A percentile compares a stretch with the other conserved stretches of the same genome.
These are phyloP conservation scores for Fusarium subtropicale DNA, from an alignment of 2,329 filamentous ascomycete species.

Conservation along the genomic window DNA sequence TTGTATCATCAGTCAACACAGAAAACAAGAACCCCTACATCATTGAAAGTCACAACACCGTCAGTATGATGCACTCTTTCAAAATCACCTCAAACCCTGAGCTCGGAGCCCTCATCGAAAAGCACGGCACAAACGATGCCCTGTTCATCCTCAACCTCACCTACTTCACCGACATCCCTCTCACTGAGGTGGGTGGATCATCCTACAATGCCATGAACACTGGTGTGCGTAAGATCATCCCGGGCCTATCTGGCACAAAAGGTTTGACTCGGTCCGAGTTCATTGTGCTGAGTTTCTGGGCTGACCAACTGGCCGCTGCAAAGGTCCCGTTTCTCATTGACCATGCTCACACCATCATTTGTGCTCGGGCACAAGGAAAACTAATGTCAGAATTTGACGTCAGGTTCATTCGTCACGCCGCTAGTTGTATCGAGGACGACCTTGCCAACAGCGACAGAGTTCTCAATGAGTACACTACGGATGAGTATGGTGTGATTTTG, in stretches of 20 bases:
- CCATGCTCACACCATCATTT: not conserved
- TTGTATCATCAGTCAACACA: not conserved
- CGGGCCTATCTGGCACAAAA: not conserved
- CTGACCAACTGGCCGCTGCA: not conserved
- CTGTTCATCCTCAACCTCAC: not conserved
- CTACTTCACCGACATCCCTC: not conserved
- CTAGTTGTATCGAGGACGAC: not conserved
- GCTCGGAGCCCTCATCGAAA: not conserved
- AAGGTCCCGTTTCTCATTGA: not conserved
- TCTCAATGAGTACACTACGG: not conserved
- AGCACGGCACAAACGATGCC: not conserved
- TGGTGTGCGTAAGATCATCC: not conserved
- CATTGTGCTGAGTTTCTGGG: not conserved
- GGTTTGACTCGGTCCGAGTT: not conserved
- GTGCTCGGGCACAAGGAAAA: fast-evolving
- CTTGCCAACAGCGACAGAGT: not conserved
- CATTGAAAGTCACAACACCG: not conserved
- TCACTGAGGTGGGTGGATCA: not conserved
- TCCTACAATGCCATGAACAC: not conserved
- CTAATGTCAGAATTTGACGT: not conserved
- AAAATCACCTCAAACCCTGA: not conserved
- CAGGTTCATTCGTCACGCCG: not conserved
- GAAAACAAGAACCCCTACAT: not conserved
- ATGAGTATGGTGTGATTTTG: not conserved
- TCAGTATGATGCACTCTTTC: not conserved